Evolutionary conservation across 2,329 filamentous ascomycete genomes (phyloP).

Genomic region (Verticillium longisporum): DNA sequence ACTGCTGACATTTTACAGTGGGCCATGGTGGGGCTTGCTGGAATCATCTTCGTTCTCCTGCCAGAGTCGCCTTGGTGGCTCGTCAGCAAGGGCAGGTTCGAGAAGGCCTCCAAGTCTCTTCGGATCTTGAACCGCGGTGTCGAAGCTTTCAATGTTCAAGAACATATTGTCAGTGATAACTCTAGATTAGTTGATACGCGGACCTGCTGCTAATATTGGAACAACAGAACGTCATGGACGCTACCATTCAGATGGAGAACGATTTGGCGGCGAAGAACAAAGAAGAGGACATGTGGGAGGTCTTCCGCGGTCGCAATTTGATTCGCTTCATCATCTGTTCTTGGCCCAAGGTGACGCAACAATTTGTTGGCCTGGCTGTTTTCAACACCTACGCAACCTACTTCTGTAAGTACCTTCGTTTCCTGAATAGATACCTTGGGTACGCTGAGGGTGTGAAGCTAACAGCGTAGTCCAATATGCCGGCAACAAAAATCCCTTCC

Average conservation of each 20-base stretch:
- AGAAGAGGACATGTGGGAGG: constrained; percentile 20
- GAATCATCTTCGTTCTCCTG: constrained; percentile 25
- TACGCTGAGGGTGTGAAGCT: too few relatives aligned
- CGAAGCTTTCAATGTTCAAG: constrained; percentile 22
- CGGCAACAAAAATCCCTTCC: constrained; percentile 31
- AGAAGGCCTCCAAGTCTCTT: constrained; percentile 22
- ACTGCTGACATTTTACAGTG: constrained; percentile 18
- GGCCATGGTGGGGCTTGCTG: constrained; percentile 31
- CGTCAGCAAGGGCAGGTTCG: constrained; percentile 20
- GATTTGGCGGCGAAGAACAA: constrained; percentile 19
- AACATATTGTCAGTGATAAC: constrained; percentile 19
- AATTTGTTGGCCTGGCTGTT: constrained; percentile 28
- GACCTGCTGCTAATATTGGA: not conserved
- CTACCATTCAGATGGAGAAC: constrained; percentile 24
- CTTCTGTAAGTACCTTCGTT: constrained; percentile 20
- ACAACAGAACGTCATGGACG: constrained; percentile 23
- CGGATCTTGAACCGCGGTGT: constrained; percentile 17
- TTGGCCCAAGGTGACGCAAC: constrained; percentile 32
- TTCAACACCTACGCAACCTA: constrained; percentile 32
- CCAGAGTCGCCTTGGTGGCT: constrained; percentile 32
- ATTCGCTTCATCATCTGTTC: constrained; percentile 27
- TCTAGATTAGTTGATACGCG: not conserved
- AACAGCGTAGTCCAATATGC: constrained; percentile 25
- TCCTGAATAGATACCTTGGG: not conserved
- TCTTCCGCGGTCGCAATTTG: constrained; percentile 29